phyloP scores from a whole-genome alignment of 371 early-diverging fungal genomes.

The Nematocida major region DNA sequence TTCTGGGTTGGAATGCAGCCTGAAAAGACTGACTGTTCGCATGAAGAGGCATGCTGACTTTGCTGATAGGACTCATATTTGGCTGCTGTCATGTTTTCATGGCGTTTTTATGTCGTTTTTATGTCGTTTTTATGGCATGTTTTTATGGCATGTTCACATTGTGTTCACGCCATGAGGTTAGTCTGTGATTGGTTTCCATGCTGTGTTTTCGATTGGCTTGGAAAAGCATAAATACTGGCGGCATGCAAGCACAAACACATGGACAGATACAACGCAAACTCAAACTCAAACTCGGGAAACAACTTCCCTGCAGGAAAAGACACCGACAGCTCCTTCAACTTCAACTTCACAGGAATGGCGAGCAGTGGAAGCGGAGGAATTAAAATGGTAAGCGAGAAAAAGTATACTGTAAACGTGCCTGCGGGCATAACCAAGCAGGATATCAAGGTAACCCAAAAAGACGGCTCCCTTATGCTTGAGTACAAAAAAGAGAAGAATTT shows the following conservation, averaged over 20 bases:
- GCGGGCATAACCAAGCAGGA: not conserved
- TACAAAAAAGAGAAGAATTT: conserved; percentile 36
- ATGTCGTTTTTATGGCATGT: no score
- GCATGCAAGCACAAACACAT: not conserved
- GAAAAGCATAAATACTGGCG: not conserved
- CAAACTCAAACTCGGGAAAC: not conserved
- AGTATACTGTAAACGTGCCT: conserved; percentile 8
- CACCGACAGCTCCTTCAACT: not conserved
- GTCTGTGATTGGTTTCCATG: no score
- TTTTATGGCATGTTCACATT: no score
- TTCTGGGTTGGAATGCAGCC: no score
- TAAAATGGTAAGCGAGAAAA: not conserved
- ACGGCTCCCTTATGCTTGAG: not conserved
- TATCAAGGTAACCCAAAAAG: not conserved
- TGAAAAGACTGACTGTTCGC: no score
- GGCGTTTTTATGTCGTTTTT: no score
- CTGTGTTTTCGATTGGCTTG: no score
- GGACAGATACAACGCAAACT: not conserved
- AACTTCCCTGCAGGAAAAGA: no score
- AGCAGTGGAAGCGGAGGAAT: not conserved
- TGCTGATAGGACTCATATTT: no score
- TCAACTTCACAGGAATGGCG: not conserved
- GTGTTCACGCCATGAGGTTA: no score
- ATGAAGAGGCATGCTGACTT: no score
- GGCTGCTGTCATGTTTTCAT: no score